Evolutionary conservation across 2,329 filamentous ascomycete species (phyloP), one percentile per base, ranked within the genome.

Genomic region (Epicoccum nigrum): DNA sequence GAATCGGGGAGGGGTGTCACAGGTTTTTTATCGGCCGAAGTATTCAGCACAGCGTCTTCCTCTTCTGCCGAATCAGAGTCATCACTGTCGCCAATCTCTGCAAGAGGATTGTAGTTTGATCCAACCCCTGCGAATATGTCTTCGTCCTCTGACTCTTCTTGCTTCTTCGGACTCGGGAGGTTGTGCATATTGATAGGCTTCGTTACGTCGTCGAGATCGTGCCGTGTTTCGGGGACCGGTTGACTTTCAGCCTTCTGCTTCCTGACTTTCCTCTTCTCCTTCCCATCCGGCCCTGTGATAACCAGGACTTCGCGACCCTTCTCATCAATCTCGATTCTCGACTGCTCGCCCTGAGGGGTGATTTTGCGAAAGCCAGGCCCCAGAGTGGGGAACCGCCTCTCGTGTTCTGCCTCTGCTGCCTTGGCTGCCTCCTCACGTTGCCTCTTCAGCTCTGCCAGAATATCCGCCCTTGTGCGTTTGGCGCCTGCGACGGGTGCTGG

Each of bases 121-220:
- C 83, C 84, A 2, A 81, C 82, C 2, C 81, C 84, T 31, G 77
- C 81, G 58, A 87, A 87, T 40, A 87, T 87, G 63, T 86, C 83
- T 21, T 81, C 81, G 32, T 85, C 82, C 21, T 71, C 69, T 2
- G 80, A 77, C 12, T 75, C 70, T n/a, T 56, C 4, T 44, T 55
- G 39, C 42, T 43, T 32, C 39, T 60, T 64, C 3, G 53, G 62
- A 30, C 62, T 60, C 21, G 79, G 77, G 28, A 63, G 40, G 30
- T 71, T 64, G 39, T 68, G 64, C 54, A 70, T 64, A 15, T 70
- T 69, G 48, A 83, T 71, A 3, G 80, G 65, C 27, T 69, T 80
- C 39, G 77, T 74, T 3, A 69, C 71, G 49, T 75, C 70, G 53
- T 80, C 78, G 44, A 78, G 67, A 11, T 77, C 75, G 48, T 75